Conservation (phyloP, 345 rosid genomes). For the Sonneratia alba region DNA sequence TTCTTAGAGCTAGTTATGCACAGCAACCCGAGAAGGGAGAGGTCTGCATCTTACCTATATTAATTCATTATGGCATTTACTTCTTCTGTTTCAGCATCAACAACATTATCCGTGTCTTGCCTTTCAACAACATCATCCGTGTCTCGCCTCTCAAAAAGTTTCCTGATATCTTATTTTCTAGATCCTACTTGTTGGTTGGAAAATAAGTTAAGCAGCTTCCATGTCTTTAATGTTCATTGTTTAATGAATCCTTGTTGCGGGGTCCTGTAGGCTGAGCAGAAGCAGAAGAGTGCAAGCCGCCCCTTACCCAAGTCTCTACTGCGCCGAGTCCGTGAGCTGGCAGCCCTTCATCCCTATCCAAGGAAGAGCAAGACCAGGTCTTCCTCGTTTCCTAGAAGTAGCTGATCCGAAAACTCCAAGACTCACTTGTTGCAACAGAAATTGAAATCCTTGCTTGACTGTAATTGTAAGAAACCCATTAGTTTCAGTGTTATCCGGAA, state of each 20-base stretch:
- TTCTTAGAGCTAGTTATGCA: constrained; percentile 50
- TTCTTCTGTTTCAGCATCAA: neutral
- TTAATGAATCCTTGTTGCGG: neutral
- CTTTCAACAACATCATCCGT: too few relatives aligned
- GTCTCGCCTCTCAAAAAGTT: too few relatives aligned
- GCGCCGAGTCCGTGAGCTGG: constrained; percentile 56
- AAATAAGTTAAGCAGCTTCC: neutral
- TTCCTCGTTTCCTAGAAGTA: constrained; percentile 11
- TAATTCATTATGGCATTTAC: neutral
- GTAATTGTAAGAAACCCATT: constrained; percentile 8
- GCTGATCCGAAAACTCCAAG: constrained; percentile 3
- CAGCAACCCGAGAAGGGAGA: constrained; percentile 29
- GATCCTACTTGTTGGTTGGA: neutral
- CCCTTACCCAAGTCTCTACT: constrained; percentile 49
- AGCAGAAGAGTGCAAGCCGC: constrained; percentile 25
- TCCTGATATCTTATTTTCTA: too few relatives aligned
- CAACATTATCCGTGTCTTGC: too few relatives aligned
- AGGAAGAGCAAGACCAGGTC: constrained; percentile 19
- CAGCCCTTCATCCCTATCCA: constrained; percentile 61
- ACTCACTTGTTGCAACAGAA: neutral
- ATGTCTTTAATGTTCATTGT: neutral
- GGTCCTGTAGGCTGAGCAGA: constrained; percentile 40
- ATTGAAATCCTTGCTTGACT: neutral
- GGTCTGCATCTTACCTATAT: constrained; percentile 25
- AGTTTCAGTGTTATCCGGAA: neutral